Evolutionary conservation across 192 early-diverging fungal species (phyloP).

Genomic region (Coemansia sp.): DNA sequence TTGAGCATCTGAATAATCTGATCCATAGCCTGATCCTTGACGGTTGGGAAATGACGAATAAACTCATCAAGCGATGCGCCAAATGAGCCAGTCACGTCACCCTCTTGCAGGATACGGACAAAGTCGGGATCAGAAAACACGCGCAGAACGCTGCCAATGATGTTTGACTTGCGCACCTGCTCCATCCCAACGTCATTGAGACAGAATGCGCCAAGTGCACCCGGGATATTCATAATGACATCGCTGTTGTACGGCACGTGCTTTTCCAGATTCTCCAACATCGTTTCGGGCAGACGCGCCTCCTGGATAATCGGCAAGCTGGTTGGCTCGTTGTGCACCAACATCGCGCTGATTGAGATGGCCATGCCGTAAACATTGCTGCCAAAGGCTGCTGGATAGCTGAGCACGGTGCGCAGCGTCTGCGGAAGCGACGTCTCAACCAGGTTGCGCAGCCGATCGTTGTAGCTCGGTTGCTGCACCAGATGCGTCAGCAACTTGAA

Average conservation of each 20-base stretch:
- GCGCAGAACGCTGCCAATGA: slow-evolving; percentile 71
- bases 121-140: slow-evolving; percentile 76
- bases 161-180: slow-evolving; percentile 69
- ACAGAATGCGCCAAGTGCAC: slow-evolving; percentile 94
- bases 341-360: slow-evolving; percentile 89
- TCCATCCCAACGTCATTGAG: slow-evolving; percentile 86
- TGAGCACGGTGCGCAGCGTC: slow-evolving; percentile 72
- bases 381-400: slow-evolving; percentile 75
- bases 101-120: slow-evolving; percentile 74
- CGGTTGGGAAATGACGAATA: slow-evolving; percentile 88
- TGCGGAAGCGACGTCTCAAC: slow-evolving; percentile 84
- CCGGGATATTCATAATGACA: slow-evolving; percentile 75
- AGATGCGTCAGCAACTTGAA: slow-evolving; percentile 90
- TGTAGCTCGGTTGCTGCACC: slow-evolving; percentile 89
- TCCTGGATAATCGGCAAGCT: slow-evolving; percentile 94
- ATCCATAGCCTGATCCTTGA: slow-evolving; percentile 73
- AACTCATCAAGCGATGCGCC: slow-evolving; percentile 92
- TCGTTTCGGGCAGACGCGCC: slow-evolving; percentile 76
- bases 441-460: slow-evolving; percentile 90
- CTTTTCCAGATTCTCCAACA: slow-evolving; percentile 67
- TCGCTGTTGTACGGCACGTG: slow-evolving; percentile 81
- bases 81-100: slow-evolving; percentile 78
- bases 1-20: slow-evolving; percentile 70
- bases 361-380: slow-evolving; percentile 81
- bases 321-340: slow-evolving; percentile 98